These are phyloP conservation scores for Zea luxurians DNA, from an alignment of 176 grass and related monocot genomes.

Conservation along the genomic window DNA sequence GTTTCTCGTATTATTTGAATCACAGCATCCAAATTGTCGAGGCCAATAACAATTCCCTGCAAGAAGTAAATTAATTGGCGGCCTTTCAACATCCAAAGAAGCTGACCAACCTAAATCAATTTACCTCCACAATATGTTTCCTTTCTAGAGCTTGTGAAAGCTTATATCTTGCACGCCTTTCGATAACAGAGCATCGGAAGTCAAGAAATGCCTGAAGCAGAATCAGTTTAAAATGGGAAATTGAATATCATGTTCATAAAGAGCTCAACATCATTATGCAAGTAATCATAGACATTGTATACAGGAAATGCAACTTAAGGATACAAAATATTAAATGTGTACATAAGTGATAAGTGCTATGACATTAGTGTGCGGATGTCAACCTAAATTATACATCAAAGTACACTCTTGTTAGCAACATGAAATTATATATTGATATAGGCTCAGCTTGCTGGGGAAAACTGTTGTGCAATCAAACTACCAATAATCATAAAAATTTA, in stretches of 20 bases:
- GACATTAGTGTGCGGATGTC: neutral
- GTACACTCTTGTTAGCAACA: constrained; percentile 1
- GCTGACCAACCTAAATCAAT: constrained; percentile 32
- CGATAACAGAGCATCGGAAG: constrained; percentile 86
- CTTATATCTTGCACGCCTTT: constrained; percentile 94
- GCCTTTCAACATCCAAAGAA: constrained; percentile 32
- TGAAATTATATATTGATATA: constrained; percentile 11
- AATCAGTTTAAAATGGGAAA: constrained; percentile 11
- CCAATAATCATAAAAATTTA: too few relatives aligned
- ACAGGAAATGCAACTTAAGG: constrained; percentile 5
- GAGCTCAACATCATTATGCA: constrained; percentile 17
- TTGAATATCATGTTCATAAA: constrained; percentile 13
- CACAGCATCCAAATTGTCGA: constrained; percentile 95
- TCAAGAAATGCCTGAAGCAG: constrained; percentile 79
- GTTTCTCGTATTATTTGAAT: constrained; percentile 81
- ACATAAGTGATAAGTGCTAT: neutral
- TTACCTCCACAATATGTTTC: constrained; percentile 97
- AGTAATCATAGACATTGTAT: constrained; percentile 26
- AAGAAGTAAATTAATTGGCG: constrained; percentile 36
- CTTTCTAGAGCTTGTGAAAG: constrained; percentile 88
- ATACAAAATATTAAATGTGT: constrained; percentile 32
- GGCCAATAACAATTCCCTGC: constrained; percentile 90
- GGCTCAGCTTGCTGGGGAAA: neutral
- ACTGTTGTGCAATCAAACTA: too few relatives aligned
- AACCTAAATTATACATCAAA: neutral